Percentiles rank a stretch among this genome's conserved stretches.
Evolutionary conservation across 2,329 filamentous ascomycete genomes (phyloP).

Genomic region (Conoideocrella luteorostrata): DNA sequence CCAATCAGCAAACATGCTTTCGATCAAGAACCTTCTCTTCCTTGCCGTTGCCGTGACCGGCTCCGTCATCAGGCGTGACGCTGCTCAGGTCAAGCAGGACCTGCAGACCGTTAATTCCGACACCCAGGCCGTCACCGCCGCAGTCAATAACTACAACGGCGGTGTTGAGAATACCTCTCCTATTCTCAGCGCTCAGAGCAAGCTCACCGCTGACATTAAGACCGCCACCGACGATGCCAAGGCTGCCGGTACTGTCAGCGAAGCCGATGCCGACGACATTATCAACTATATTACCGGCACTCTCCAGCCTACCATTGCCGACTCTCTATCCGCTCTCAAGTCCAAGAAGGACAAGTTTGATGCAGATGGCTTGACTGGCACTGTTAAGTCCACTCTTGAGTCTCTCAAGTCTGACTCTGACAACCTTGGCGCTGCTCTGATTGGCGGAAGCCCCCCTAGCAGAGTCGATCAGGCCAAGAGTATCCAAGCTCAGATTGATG

Average conservation of each 20-base stretch:
- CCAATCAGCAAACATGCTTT: not conserved
- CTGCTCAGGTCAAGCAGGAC: not conserved
- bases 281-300: not conserved
- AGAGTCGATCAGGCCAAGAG: not conserved
- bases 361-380: not conserved
- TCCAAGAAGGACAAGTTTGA: constrained; percentile 1
- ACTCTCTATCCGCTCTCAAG: not conserved
- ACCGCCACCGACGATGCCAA: not conserved
- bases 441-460: not conserved
- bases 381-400: not conserved
- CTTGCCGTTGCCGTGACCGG: constrained; percentile 4
- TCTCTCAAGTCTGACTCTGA: not conserved
- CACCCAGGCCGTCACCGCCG: not conserved
- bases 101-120: not conserved
- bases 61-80: constrained; percentile 6
- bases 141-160: not conserved
- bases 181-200: not conserved
- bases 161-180: not conserved
- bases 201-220: not conserved
- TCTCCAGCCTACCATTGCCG: not conserved
- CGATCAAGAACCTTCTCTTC: constrained; percentile 6
- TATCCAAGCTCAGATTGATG: not conserved
- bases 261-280: not conserved
- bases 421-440: not conserved
- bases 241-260: not conserved